phyloP scores from a whole-genome alignment of 176 grass and related monocot genomes.

The Phragmites australis region DNA sequence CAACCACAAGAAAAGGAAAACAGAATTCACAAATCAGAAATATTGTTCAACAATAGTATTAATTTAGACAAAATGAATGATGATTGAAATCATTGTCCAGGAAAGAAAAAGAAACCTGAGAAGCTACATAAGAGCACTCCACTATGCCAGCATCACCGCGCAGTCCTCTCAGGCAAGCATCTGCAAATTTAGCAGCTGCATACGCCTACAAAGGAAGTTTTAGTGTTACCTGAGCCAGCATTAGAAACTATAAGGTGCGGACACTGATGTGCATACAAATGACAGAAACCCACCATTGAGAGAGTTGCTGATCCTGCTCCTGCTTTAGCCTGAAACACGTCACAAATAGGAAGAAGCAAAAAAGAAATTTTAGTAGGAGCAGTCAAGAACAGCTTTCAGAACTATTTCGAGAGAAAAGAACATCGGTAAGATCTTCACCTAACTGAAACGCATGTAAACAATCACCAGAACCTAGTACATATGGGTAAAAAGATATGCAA shows the following conservation, averaged over 20 bases:
- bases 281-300: constrained; percentile 66
- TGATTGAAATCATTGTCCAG: background rate
- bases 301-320: constrained; percentile 85
- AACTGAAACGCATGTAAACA: background rate
- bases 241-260: background rate
- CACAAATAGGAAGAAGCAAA: background rate
- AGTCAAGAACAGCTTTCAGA: background rate
- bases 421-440: background rate
- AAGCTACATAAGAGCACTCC: constrained; percentile 85
- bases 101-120: constrained; percentile 45
- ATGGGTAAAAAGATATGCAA: background rate
- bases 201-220: constrained; percentile 47
- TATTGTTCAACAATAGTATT: background rate
- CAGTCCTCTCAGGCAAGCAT: constrained; percentile 77
- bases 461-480: background rate
- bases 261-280: background rate
- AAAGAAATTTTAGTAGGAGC: background rate
- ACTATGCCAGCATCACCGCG: constrained; percentile 73
- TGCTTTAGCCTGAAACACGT: constrained; percentile 76
- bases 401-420: background rate
- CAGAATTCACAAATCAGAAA: constrained; percentile 8
- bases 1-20: constrained; percentile 32
- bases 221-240: constrained; percentile 5
- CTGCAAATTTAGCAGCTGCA: constrained; percentile 77
- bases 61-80: constrained; percentile 27